A percentile compares a stretch with the other conserved stretches of the same genome.
Evolutionary conservation across 108 stramenopile genomes (phyloP).

Genomic region (Discostella stelligeroides): DNA sequence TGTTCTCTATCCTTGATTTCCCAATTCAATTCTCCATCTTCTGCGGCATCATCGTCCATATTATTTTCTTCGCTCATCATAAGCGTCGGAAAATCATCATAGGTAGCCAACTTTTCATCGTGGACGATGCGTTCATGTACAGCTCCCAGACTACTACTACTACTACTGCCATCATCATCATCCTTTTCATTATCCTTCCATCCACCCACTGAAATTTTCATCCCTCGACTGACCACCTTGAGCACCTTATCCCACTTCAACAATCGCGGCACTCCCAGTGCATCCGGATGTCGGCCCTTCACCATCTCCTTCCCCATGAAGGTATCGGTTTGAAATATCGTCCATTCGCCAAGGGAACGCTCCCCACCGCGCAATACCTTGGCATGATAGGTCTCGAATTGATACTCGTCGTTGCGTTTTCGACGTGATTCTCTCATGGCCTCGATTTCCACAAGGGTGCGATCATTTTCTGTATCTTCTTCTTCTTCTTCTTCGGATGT

Average conservation of each 20-base stretch:
- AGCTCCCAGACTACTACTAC: slow-evolving; percentile 30
- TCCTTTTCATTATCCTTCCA: slow-evolving; percentile 19
- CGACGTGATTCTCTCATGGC: slow-evolving; percentile 86
- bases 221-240: slow-evolving; percentile 62
- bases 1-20: slow-evolving; percentile 41
- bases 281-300: slow-evolving; percentile 20
- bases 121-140: slow-evolving; percentile 68
- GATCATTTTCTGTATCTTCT: slow-evolving; percentile 18
- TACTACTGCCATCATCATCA: slow-evolving; percentile 7
- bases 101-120: slow-evolving; percentile 60
- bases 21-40: slow-evolving; percentile 40
- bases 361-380: slow-evolving; percentile 63
- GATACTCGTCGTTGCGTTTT: slow-evolving; percentile 83
- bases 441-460: slow-evolving; percentile 76
- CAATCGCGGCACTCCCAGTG: slow-evolving; percentile 51
- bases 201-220: slow-evolving; percentile 49
- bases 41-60: slow-evolving; percentile 30
- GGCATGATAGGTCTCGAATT: slow-evolving; percentile 87
- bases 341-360: slow-evolving; percentile 83
- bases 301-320: slow-evolving; percentile 51
- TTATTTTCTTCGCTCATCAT: slow-evolving; percentile 14
- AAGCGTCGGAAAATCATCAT: slow-evolving; percentile 42
- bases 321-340: slow-evolving; percentile 78
- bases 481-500: neutral
- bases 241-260: slow-evolving; percentile 52